Evolutionary conservation across 2,329 filamentous ascomycete genomes (phyloP), one percentile per base, ranked within the genome.

Genomic region (Phoma sp.): DNA sequence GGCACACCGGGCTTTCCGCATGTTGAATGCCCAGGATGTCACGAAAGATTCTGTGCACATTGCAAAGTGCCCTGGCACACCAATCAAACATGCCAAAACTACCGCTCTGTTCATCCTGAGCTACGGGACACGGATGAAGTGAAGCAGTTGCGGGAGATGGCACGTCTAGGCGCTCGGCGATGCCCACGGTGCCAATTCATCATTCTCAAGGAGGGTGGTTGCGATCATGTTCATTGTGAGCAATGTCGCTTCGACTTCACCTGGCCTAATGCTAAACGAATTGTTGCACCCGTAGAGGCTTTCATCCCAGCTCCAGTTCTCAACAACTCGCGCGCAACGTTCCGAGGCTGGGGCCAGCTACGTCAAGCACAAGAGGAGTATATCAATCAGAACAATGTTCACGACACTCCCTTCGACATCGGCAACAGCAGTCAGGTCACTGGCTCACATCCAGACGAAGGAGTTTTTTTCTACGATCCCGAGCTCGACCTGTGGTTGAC

Each of bases 181-280:
- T 52, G 49, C 33, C 49, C 49, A 9, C 20, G 42, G 14, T 52
- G 49, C 21, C 49, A 52, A 28, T 47, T 43, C 14, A 33, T 46
- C 12, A 52, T 46, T 5, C 12, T 47, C 42, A 46, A 46, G 17
- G 34, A 46, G 2, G 32, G 49, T 4, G 42, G 49, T 0, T 52
- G 48, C 11, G 18, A 43, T 21, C 26, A 38, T 6, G 20, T 52
- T 9, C n/a, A 33, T 14, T 52, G 48, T 28, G 25, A 46, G 23
- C 40, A 45, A 4, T 46, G 48, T 17, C 32, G n/a, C 14, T 28
- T 29, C 18, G 26, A 46, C 29, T 52, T 52, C 15, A 3, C 7
- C 11, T 46, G 34, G 29, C 12, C 46, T 5, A 7, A 33, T 10
- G 46, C 46, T 2, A 21, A 49, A 23, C 20, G 11, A 3, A 32